Conservation (phyloP, 1,284 basidiomycete species). For the Cutaneotrichosporon mucoides region DNA sequence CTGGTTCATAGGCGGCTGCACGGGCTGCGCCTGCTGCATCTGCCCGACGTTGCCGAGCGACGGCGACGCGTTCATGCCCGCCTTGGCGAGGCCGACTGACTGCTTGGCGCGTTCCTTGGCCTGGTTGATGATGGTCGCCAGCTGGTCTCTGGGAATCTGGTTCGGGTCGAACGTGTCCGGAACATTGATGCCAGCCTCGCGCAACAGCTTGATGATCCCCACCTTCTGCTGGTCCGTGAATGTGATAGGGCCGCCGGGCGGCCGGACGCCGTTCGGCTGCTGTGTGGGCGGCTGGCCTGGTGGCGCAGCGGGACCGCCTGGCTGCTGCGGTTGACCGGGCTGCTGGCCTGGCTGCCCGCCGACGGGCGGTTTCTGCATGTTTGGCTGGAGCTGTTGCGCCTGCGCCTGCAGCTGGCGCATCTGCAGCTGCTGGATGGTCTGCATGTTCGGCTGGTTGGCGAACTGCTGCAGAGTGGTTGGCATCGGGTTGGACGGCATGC, state of each 20-base stretch:
- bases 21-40: background rate
- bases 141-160: constrained; percentile 17
- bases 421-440: constrained; percentile 21
- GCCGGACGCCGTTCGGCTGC: background rate
- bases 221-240: constrained; percentile 16
- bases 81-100: background rate
- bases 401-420: constrained; percentile 17
- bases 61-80: background rate
- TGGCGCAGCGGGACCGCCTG: background rate
- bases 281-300: too few relatives aligned
- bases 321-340: background rate
- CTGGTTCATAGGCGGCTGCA: background rate
- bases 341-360: constrained; percentile 1
- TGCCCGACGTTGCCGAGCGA: too few relatives aligned
- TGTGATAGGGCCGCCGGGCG: background rate
- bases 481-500: constrained; percentile 9
- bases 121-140: constrained; percentile 10
- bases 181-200: constrained; percentile 14
- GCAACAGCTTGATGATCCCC: constrained; percentile 18
- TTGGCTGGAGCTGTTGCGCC: constrained; percentile 6
- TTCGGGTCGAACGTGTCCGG: constrained; percentile 19
- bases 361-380: background rate
- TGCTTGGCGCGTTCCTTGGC: constrained; percentile 12
- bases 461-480: constrained; percentile 21
- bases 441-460: constrained; percentile 20